These are phyloP conservation scores for Setaria viridis DNA, from an alignment of 202 grass and related monocot genomes.

Conservation along the genomic window DNA sequence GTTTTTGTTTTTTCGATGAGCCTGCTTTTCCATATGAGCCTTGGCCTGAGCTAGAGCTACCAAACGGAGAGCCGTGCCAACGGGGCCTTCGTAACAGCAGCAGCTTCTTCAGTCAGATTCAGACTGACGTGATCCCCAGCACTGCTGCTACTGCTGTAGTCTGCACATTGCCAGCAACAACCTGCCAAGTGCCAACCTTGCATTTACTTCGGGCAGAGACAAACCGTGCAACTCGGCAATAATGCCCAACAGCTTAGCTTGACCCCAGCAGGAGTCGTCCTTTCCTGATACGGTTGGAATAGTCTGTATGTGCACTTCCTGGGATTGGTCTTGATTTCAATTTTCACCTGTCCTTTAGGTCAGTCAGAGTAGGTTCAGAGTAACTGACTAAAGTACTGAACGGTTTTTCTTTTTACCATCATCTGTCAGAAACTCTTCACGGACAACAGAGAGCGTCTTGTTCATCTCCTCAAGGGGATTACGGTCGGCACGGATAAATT, in stretches of 20 bases:
- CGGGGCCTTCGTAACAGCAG: neutral
- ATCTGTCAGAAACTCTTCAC: slow-evolving; percentile 65
- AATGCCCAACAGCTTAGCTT: slow-evolving; percentile 6
- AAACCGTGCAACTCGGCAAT: neutral
- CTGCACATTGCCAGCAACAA: neutral
- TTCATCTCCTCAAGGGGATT: slow-evolving; percentile 66
- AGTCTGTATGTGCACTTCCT: neutral
- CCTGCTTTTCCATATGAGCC: no score
- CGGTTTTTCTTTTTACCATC: neutral
- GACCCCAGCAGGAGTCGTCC: neutral
- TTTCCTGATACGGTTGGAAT: neutral
- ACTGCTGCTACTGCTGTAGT: neutral
- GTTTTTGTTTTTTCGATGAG: no score
- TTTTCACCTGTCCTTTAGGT: neutral
- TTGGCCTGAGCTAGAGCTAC: no score
- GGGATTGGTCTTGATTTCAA: neutral
- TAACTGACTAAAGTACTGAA: neutral
- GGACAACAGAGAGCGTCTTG: slow-evolving; percentile 55
- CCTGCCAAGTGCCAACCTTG: neutral
- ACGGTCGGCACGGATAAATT: slow-evolving; percentile 63
- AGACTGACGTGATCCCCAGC: no score
- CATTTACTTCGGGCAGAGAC: neutral
- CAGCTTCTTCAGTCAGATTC: neutral
- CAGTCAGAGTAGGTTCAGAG: neutral
- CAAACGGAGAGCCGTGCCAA: no score